Base-by-base conservation (phyloP, 2,329 filamentous ascomycete species). In the Epichloe sibirici region DNA sequence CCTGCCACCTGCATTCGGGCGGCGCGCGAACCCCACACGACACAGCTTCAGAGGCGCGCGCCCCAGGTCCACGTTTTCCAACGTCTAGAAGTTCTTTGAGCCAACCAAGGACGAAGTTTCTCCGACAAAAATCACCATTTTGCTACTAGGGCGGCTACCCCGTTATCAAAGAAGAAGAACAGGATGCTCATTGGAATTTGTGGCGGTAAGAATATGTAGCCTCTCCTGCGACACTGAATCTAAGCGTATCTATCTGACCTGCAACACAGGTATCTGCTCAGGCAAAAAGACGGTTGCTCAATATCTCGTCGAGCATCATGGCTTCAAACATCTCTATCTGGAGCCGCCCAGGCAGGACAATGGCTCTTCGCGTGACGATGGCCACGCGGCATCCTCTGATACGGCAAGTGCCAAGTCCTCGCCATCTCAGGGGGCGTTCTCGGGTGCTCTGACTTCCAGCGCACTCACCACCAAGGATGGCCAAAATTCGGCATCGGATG, bases 231-330 rank as follows among this genome's bases (percentile, higher is more conserved):
- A 25, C 51, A 51, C 45, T 15, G 25, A 52, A 11, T 15, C 38
- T 48, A 28, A 51, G 47, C 4, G 17, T 23, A 39, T 45, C 49
- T 23, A 39, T 45, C 49, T 57, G 48, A 55, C 57, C 49, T 23
- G 17, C 21, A 43, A 25, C 5, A 35, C 63, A 93, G 90, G 88
- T 63, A 91, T 96, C 62, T 97, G 90, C 72, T 84, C 91, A 48
- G 93, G 93, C 63, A 97, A 96, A 73, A 84, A 83, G 65, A 88
- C 89, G 9, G 88, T 97, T 58, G 90, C 90, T 53, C 81, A 88
- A 51, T 96, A 95, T 66, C 80, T 98, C 8, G 81, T 90, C 57
- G 79, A 90, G 57, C 81, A 90, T 58, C 86, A 96, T 68, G 82
- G 81, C 56, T 98, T 97, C 70, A 82, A 79, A 55, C 80, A 81